A percentile compares a stretch with the other conserved stretches of the same genome.
These are phyloP conservation scores for Coprinopsis cinerea DNA, from an alignment of 768 basidiomycete species.

Conservation along the genomic window DNA sequence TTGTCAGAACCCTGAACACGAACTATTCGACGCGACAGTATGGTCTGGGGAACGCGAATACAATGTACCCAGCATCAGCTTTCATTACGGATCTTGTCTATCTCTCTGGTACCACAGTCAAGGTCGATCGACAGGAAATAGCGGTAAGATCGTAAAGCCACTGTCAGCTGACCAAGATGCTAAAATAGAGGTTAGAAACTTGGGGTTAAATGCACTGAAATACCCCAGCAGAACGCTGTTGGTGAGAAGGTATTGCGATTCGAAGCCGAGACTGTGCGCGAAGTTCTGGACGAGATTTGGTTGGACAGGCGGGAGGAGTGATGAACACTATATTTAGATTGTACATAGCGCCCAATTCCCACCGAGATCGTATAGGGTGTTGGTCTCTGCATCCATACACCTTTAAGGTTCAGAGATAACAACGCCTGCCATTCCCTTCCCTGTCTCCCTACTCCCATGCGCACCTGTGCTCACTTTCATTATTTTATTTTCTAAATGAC, in stretches of 20 bases:
- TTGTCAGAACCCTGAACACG: slow-evolving; percentile 63
- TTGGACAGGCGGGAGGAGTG: slow-evolving; percentile 5
- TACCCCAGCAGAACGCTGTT: slow-evolving; percentile 20
- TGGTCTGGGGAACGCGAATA: slow-evolving; percentile 54
- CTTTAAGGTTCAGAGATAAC: no score
- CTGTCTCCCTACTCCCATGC: no score
- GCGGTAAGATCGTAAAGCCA: slow-evolving; percentile 41
- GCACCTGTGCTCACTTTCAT: no score
- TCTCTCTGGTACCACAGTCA: slow-evolving; percentile 55
- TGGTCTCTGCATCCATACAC: no score
- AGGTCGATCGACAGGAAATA: slow-evolving; percentile 55
- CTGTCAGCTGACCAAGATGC: neutral
- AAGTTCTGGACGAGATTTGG: slow-evolving; percentile 17
- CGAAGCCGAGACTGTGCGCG: slow-evolving; percentile 38
- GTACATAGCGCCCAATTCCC: no score
- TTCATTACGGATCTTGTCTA: slow-evolving; percentile 85
- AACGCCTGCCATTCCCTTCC: no score
- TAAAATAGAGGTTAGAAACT: slow-evolving; percentile 33
- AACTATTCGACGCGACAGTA: slow-evolving; percentile 46
- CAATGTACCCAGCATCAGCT: slow-evolving; percentile 67
- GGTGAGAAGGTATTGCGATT: slow-evolving; percentile 28
- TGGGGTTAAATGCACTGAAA: slow-evolving; percentile 54
- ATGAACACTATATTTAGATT: no score
- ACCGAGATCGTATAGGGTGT: no score
- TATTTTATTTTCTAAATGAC: no score